Base-by-base conservation (phyloP, 1,139 yeast species). In the Protomyces gravidus region DNA sequence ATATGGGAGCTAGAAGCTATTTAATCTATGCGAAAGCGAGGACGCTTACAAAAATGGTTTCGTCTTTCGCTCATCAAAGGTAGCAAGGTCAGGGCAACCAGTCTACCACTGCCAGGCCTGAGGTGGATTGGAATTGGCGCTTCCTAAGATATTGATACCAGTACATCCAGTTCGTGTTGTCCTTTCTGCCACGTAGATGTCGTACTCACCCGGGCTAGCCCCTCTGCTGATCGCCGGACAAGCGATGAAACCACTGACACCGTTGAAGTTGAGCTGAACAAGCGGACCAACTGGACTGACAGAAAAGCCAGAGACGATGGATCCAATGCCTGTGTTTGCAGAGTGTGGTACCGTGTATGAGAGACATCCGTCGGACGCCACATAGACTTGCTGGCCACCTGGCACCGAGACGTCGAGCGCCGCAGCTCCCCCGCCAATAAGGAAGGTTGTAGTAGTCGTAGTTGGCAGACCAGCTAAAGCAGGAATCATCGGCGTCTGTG, bases 311-410 rank as follows among this genome's bases (percentile, higher is more conserved):
- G 45, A 45, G 25, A 45, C 32, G 19, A 26, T 45, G 2, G 58
- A 32, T 27, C 39, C 58, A 15, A 25, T 15, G 47, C 42, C 45
- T 1, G 47, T 46, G 36, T 23, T 19, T n/a, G 51, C 40, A 11
- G 58, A 46, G 58, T 45, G 58, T 6, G 58, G 51, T 27, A 23
- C 45, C 13, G 58, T 53, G 51, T 53, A 53, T n/a, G 46, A 49
- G n/a, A 53, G 23, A 15, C 51, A 33, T 15, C 58, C 58, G 27
- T 53, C 58, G 26, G 45, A 26, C 32, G 25, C 27, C 28, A 53
- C 58, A 19, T n/a, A 53, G 26, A 53, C n/a, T 23, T 45, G 51
- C 58, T 53, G 51, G 25, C 58, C 58, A 13, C 51, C 58, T n/a
- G 58, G 58, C 1, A 46, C 51, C 1, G 58, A 28, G 17, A 53